Conservation (phyloP, 1,284 basidiomycete species). For the Porodaedalea pini region DNA sequence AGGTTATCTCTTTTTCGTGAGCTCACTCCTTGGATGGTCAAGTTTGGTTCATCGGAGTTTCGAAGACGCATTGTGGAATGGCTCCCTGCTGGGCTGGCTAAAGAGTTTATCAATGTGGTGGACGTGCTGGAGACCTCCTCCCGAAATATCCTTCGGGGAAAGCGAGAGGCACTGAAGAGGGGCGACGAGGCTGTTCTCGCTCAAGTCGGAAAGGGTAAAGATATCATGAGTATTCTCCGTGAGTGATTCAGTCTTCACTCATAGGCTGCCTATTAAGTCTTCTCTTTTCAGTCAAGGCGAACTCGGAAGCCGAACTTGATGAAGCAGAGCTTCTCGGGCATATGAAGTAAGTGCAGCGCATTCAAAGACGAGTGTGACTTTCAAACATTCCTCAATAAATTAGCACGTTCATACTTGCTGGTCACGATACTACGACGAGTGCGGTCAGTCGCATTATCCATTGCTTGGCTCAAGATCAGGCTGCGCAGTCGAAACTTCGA, state of each 20-base stretch:
- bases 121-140: slow-evolving; percentile 39
- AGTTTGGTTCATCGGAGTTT: slow-evolving; percentile 35
- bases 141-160: slow-evolving; percentile 36
- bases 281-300: slow-evolving; percentile 21
- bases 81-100: slow-evolving; percentile 34
- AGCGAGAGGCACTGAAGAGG: slow-evolving; percentile 35
- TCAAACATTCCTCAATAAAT: neutral
- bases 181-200: slow-evolving; percentile 33
- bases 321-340: slow-evolving; percentile 29
- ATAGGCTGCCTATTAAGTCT: neutral
- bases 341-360: slow-evolving; percentile 21
- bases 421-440: slow-evolving; percentile 31
- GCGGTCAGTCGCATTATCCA: slow-evolving; percentile 29
- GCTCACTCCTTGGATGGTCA: slow-evolving; percentile 34
- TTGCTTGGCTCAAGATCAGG: slow-evolving; percentile 28
- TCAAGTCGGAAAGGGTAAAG: slow-evolving; percentile 38
- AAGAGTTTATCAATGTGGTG: slow-evolving; percentile 34
- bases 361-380: slow-evolving; percentile 3
- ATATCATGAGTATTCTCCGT: slow-evolving; percentile 47
- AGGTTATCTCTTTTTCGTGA: slow-evolving; percentile 26
- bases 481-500: slow-evolving; percentile 29
- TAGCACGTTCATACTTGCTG: slow-evolving; percentile 31
- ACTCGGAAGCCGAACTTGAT: slow-evolving; percentile 23
- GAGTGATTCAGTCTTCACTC: slow-evolving; percentile 16
- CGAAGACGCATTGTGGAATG: slow-evolving; percentile 35